These are phyloP conservation scores for Leishmania major DNA, from an alignment of 208 protist species.

Conservation along the genomic window DNA sequence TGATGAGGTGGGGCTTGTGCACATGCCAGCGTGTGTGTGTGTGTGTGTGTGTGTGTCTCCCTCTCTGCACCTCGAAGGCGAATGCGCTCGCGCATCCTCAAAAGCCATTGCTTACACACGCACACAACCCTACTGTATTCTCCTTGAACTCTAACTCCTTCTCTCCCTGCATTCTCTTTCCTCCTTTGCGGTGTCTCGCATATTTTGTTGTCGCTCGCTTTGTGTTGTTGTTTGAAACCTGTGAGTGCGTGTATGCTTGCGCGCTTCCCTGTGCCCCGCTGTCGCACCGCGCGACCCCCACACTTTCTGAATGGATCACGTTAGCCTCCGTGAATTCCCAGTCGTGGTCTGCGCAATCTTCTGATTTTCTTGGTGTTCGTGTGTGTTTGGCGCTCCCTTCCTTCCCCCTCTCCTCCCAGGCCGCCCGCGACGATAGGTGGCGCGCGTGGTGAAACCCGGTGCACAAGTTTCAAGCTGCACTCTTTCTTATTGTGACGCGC, in stretches of 20 bases:
- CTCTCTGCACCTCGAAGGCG: background rate
- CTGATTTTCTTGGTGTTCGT: background rate
- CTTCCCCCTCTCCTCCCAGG: background rate
- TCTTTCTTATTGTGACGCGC: background rate
- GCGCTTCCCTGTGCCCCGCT: background rate
- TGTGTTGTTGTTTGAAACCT: background rate
- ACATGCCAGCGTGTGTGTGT: background rate
- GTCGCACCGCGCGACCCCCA: background rate
- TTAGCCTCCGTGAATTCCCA: background rate
- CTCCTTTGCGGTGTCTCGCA: background rate
- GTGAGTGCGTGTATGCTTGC: background rate
- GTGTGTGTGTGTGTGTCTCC: background rate
- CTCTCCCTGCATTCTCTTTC: background rate
- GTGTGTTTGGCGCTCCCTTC: background rate
- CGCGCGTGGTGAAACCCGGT: background rate
- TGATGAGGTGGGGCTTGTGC: background rate
- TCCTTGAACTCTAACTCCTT: background rate
- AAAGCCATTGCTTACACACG: background rate
- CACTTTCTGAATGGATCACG: background rate
- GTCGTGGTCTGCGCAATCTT: background rate
- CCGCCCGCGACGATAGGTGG: background rate
- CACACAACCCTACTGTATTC: background rate
- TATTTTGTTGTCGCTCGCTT: background rate
- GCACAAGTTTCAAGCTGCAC: background rate
- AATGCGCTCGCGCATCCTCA: background rate